Conservation (phyloP, 1,284 basidiomycete genomes). For the Apiotrichum akiyoshidainum region DNA sequence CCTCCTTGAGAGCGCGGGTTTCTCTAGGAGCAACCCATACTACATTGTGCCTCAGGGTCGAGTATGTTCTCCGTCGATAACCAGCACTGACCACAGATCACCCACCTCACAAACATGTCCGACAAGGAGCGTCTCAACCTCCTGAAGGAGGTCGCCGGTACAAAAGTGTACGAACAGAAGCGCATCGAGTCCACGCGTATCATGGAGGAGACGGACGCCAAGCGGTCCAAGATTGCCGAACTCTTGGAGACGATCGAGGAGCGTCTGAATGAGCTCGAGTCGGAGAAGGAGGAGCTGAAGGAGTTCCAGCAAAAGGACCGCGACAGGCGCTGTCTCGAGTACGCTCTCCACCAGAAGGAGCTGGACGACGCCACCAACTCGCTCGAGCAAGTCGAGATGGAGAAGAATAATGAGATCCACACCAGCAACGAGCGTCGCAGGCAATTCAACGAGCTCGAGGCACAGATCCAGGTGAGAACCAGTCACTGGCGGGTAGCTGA, state of each 20-base stretch:
- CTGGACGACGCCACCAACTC: conserved; percentile 81
- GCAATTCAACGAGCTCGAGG: conserved; percentile 78
- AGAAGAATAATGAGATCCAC: conserved; percentile 76
- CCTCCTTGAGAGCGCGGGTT: conserved; percentile 89
- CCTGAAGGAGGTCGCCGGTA: conserved; percentile 97
- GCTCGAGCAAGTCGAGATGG: conserved; percentile 70
- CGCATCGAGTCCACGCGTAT: conserved; percentile 87
- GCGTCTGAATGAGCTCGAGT: conserved; percentile 83
- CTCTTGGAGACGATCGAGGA: conserved; percentile 87
- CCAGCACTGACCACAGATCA: conserved; percentile 63
- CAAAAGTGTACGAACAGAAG: conserved; percentile 95
- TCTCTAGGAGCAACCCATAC: conserved; percentile 95
- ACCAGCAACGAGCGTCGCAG: conserved; percentile 73
- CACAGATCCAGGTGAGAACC: conserved; percentile 67
- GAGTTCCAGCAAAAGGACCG: conserved; percentile 95
- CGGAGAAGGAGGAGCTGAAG: conserved; percentile 95
- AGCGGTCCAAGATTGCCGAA: conserved; percentile 86
- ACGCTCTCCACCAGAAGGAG: conserved; percentile 87
- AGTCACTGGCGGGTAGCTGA: neutral
- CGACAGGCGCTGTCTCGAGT: conserved; percentile 90
- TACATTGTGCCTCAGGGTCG: conserved; percentile 98
- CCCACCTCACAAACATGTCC: conserved; percentile 93
- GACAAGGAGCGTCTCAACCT: conserved; percentile 89
- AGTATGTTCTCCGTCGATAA: conserved; percentile 57
- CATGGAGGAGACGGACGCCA: conserved; percentile 93